A percentile compares a stretch with the other conserved stretches of the same genome.
phyloP scores from a whole-genome alignment of 768 basidiomycete species.

The Coprinopsis marcescibilis region DNA sequence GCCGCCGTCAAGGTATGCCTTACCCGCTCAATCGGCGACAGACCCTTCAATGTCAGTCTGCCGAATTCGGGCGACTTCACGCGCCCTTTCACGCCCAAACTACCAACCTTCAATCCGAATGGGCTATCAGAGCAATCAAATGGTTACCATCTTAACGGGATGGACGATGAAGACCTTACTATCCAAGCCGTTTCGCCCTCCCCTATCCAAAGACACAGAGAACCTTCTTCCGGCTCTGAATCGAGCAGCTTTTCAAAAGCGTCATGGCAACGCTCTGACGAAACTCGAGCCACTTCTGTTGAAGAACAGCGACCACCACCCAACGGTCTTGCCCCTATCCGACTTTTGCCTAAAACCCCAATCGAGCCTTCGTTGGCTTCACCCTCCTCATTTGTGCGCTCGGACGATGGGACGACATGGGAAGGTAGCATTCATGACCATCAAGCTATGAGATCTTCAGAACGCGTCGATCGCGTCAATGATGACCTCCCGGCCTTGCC shows the following conservation, averaged over 20 bases:
- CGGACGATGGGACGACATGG: constrained; percentile 40
- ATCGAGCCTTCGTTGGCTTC: constrained; percentile 42
- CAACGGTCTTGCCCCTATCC: constrained; percentile 18
- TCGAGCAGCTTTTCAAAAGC: constrained; percentile 44
- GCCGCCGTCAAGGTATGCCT: constrained; percentile 80
- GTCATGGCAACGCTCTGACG: constrained; percentile 40
- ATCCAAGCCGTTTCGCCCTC: constrained; percentile 43
- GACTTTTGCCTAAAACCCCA: constrained; percentile 16
- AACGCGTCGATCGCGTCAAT: not conserved
- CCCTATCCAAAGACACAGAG: constrained; percentile 25
- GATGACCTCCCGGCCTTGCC: constrained; percentile 23
- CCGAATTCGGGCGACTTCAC: constrained; percentile 45
- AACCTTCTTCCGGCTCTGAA: constrained; percentile 47
- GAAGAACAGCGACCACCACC: constrained; percentile 35
- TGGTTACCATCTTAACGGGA: constrained; percentile 29
- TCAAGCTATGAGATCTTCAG: not conserved
- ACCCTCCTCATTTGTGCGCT: constrained; percentile 44
- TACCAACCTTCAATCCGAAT: constrained; percentile 34
- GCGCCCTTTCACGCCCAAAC: constrained; percentile 41
- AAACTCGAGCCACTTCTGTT: constrained; percentile 44
- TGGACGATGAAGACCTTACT: constrained; percentile 57
- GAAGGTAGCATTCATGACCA: constrained; percentile 13
- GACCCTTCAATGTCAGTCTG: constrained; percentile 60
- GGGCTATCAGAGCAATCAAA: constrained; percentile 31
- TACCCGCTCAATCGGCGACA: constrained; percentile 54